These are phyloP conservation scores for Apophysomyces variabilis DNA, from an alignment of 371 early-diverging fungal species.

Conservation along the genomic window DNA sequence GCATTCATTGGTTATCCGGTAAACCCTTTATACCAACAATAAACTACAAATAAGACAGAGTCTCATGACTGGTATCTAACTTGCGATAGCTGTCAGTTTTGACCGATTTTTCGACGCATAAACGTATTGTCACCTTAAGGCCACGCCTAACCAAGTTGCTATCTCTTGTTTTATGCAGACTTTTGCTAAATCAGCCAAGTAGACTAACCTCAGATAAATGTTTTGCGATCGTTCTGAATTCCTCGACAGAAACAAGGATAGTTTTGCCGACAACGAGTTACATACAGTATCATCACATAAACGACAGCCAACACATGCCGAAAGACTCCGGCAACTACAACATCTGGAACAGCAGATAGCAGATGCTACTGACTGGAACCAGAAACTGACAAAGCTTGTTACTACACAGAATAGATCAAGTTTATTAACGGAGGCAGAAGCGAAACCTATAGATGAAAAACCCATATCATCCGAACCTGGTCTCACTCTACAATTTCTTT, in stretches of 20 bases:
- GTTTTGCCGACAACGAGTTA: not conserved
- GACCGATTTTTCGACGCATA: conserved; percentile 7
- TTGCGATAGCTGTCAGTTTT: not conserved
- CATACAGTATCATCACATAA: not conserved
- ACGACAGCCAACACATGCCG: conserved; percentile 36
- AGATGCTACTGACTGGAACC: conserved; percentile 41
- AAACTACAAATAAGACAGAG: no score
- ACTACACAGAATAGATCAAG: conserved; percentile 13
- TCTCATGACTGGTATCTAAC: not conserved
- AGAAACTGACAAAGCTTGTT: conserved; percentile 35
- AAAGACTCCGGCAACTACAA: conserved; percentile 41
- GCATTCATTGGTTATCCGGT: not conserved
- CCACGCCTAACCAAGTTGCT: not conserved
- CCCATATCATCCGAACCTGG: not conserved
- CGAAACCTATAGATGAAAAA: not conserved
- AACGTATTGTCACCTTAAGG: not conserved
- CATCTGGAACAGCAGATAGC: conserved; percentile 48
- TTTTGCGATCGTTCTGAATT: not conserved
- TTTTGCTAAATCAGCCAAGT: not conserved
- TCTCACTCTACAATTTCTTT: not conserved
- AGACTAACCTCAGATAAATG: not conserved
- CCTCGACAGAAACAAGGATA: not conserved
- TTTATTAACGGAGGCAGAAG: not conserved
- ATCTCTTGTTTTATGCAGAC: no score
- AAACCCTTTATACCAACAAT: no score